phyloP scores from a whole-genome alignment of 768 basidiomycete genomes.

The Agaricus sinodeliciosus region DNA sequence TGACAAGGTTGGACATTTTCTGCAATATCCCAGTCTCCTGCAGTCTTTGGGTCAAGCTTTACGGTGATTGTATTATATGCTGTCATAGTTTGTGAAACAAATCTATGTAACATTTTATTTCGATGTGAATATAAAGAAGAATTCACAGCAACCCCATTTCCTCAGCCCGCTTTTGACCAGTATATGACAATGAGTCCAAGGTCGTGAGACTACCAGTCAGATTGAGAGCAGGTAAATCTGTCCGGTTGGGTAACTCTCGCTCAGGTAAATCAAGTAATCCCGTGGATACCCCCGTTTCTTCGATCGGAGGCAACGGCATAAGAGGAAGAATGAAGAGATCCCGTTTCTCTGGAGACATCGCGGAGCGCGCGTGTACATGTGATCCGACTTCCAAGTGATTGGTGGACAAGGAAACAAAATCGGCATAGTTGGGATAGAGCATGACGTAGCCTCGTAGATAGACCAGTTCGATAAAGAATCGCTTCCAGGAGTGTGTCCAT shows the following conservation, averaged over 20 bases:
- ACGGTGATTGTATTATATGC: neutral
- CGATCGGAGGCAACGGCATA: slow-evolving; percentile 37
- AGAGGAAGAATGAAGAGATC: slow-evolving; percentile 64
- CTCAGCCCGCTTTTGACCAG: slow-evolving; percentile 27
- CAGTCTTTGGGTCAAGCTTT: neutral
- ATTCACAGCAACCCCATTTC: slow-evolving; percentile 25
- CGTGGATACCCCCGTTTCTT: neutral
- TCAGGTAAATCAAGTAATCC: slow-evolving; percentile 57
- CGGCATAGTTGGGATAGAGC: slow-evolving; percentile 82
- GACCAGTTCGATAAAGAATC: slow-evolving; percentile 81
- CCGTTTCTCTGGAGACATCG: slow-evolving; percentile 50
- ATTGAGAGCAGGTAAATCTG: slow-evolving; percentile 61
- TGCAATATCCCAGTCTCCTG: neutral
- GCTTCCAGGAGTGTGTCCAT: slow-evolving; percentile 85
- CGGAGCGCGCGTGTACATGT: slow-evolving; percentile 74
- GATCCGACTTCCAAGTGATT: slow-evolving; percentile 84
- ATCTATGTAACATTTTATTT: neutral
- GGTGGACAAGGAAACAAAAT: slow-evolving; percentile 74
- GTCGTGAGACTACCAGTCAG: slow-evolving; percentile 46
- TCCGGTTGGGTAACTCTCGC: slow-evolving; percentile 42
- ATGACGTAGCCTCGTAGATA: slow-evolving; percentile 80
- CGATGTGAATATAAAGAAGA: neutral
- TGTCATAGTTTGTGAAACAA: neutral
- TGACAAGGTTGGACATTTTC: neutral
- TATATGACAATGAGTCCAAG: slow-evolving; percentile 22